Conservation (phyloP, 441 rosid genomes). For the Raphanus hybrid region DNA sequence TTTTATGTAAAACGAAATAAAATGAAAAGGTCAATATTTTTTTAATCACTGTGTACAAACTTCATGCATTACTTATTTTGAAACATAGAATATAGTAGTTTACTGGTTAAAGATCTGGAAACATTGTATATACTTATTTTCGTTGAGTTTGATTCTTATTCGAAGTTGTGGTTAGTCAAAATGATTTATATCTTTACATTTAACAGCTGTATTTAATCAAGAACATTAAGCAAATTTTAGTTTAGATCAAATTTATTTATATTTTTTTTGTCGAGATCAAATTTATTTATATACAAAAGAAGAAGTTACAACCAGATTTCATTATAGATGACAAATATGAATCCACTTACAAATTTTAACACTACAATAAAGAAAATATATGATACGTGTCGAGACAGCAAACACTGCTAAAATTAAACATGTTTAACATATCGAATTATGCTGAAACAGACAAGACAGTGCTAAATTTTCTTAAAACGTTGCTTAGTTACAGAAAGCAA, state of each 20-base stretch:
- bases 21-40: too few relatives aligned
- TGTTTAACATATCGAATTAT: background rate
- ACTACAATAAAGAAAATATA: background rate
- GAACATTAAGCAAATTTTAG: background rate
- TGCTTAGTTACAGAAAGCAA: background rate
- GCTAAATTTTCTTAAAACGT: background rate
- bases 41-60: too few relatives aligned
- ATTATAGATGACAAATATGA: conserved; percentile 8
- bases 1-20: too few relatives aligned
- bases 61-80: too few relatives aligned
- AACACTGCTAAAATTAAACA: background rate
- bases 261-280: background rate
- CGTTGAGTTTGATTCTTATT: background rate
- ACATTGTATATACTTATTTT: background rate
- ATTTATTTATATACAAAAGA: background rate
- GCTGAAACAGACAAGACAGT: background rate
- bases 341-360: background rate
- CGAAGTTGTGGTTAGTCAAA: background rate
- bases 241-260: background rate
- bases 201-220: background rate
- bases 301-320: background rate
- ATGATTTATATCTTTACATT: background rate
- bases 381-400: background rate
- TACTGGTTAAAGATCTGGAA: background rate
- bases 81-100: background rate